Evolutionary conservation across 805 yeast genomes (phyloP), one percentile per base, ranked within the genome.

Genomic region (Ogataea pilisensis): DNA sequence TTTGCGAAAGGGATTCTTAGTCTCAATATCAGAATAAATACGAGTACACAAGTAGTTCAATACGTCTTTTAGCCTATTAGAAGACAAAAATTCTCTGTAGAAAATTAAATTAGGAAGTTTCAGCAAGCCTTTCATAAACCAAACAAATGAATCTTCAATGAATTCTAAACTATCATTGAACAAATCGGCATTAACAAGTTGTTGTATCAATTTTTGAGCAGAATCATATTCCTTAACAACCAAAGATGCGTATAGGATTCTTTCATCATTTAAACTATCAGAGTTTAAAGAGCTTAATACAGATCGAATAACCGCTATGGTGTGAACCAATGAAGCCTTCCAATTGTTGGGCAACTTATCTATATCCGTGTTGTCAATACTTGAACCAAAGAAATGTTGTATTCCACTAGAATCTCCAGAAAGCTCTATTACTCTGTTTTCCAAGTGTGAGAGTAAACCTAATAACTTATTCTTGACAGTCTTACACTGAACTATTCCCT

Each of bases 401-500:
- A 13, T 20, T 17, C 16, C 8, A 6, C 20, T 7, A 30, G 19
- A 5, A 18, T 17, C 4, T 20, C 7, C 19, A n/a, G 8, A 6
- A 6, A 46, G 27, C 20, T 44, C 43, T 8, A 39, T 41, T 7
- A 46, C 16, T 24, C 43, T 40, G 3, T 22, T 11, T 38, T 46
- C 43, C 25, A 49, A 34, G 25, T 44, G 42, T 3, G 36, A 27
- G 3, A 41, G 35, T 39, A 49, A 21, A 4, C 38, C 31, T 12
- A 22, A 29, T 20, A 43, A 45, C 7, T 35, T 36, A 26, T 36
- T 43, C 26, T 41, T 41, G 26, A 46, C 38, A 16, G 48, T 45
- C 12, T 43, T 44, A 31, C 46, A 40, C 14, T 46, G 52, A n/a
- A 48, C 31, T 4, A 43, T 37, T 2, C 43, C 51, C 26, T 50